Percentiles rank a stretch among this genome's conserved stretches.
Evolutionary conservation across 78 protist species (phyloP).

Genomic region (slime mould (Dictyostelium discoideum)): DNA sequence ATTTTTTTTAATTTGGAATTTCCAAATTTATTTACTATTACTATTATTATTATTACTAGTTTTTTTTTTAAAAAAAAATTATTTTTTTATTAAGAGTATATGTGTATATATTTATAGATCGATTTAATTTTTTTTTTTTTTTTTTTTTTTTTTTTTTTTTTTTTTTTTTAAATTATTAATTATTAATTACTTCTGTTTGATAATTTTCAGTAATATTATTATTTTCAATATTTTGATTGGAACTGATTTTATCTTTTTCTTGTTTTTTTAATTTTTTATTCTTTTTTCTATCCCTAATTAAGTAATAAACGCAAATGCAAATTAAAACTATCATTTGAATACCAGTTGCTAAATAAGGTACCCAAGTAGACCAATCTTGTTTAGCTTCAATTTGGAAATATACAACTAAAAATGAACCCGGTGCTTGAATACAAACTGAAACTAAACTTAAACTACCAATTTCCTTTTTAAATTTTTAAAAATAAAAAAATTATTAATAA

Average conservation of each 20-base stretch:
- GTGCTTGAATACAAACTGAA: constrained; percentile 72
- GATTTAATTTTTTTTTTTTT: neutral
- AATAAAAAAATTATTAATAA: neutral
- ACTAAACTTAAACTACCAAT: constrained; percentile 55
- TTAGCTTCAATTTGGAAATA: constrained; percentile 17
- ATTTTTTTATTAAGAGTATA: neutral
- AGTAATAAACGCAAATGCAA: constrained; percentile 30
- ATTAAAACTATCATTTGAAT: constrained; percentile 27
- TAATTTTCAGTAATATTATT: neutral
- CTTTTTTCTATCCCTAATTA: constrained; percentile 50
- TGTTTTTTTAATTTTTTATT: neutral
- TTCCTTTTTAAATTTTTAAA: neutral
- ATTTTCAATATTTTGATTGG: neutral
- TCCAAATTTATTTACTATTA: neutral
- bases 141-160: neutral
- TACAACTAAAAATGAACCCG: constrained; percentile 58
- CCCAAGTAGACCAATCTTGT: constrained; percentile 72
- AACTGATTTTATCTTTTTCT: neutral
- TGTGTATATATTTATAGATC: neutral
- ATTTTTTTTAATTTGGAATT: neutral
- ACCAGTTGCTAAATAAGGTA: constrained; percentile 70
- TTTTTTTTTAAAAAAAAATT: neutral
- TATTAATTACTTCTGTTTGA: neutral
- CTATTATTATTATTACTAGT: neutral
- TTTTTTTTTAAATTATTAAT: neutral